Conservation (phyloP, 345 rosid species). For the Salix purpurea region DNA sequence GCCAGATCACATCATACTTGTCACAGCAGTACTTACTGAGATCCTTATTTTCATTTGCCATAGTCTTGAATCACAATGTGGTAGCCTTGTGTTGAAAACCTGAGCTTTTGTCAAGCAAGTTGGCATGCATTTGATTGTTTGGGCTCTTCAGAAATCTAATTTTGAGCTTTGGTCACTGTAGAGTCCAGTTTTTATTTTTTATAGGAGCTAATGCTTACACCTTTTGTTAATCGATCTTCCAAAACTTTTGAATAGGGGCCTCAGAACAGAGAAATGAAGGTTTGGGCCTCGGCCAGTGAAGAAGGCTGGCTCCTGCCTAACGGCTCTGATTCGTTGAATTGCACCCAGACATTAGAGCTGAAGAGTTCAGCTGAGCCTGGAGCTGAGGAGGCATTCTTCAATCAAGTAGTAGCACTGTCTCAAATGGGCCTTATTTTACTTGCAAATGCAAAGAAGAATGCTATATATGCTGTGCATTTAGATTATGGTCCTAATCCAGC, state of each 20-base stretch:
- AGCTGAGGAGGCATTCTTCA: constrained; percentile 67
- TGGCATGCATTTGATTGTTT: not conserved
- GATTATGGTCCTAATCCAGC: constrained; percentile 79
- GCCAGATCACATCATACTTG: constrained; percentile 77
- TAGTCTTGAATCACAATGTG: not conserved
- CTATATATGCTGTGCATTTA: constrained; percentile 73
- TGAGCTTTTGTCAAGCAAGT: not conserved
- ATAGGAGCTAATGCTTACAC: not conserved
- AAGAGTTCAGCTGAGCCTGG: constrained; percentile 61
- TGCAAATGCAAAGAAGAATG: constrained; percentile 88
- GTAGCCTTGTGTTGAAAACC: constrained; percentile 2
- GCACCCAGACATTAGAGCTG: constrained; percentile 72
- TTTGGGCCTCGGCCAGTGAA: constrained; percentile 71
- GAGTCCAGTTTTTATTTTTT: not conserved
- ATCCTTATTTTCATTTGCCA: not conserved
- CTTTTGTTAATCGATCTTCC: not conserved
- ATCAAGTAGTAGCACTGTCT: constrained; percentile 75
- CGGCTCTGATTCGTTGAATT: constrained; percentile 62
- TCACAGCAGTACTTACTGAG: constrained; percentile 62
- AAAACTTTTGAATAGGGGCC: constrained; percentile 51
- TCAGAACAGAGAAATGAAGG: constrained; percentile 66
- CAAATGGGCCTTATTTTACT: constrained; percentile 62
- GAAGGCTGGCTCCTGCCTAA: constrained; percentile 80
- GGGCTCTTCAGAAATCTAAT: not conserved
- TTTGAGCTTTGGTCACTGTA: not conserved